Evolutionary conservation across 116 monocot species (phyloP).

Genomic region (Thalassia testudinum): DNA sequence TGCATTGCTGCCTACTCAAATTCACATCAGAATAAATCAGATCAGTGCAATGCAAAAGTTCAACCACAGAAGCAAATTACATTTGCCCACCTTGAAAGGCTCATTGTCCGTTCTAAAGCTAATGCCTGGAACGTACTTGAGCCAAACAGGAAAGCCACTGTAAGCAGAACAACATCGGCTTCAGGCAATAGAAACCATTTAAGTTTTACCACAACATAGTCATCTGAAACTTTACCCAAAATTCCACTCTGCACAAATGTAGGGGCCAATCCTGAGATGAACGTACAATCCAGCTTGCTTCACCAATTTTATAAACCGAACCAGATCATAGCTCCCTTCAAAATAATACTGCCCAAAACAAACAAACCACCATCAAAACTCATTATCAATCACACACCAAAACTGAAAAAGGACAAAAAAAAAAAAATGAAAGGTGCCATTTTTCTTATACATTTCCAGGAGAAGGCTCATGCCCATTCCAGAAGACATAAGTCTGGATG

Average conservation of each 20-base stretch:
- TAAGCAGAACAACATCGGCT: neutral
- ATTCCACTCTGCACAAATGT: conserved; percentile 95
- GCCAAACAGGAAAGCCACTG: conserved; percentile 28
- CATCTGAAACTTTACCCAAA: conserved; percentile 47
- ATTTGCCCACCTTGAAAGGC: conserved; percentile 18
- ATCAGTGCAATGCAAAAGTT: neutral
- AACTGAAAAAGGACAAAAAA: neutral
- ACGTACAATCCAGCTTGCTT: conserved; percentile 70
- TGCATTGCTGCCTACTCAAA: conserved; percentile 42
- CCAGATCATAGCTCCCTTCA: conserved; percentile 57
- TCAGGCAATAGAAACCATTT: too few species aligned
- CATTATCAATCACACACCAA: too few species aligned
- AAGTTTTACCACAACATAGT: neutral
- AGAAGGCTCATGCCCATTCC: conserved; percentile 79
- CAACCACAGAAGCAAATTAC: too few species aligned
- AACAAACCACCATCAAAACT: neutral
- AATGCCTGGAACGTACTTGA: conserved; percentile 21
- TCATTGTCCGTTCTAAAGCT: conserved; percentile 24
- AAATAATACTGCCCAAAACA: conserved; percentile 50
- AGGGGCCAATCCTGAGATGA: conserved; percentile 77
- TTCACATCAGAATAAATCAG: neutral
- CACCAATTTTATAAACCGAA: conserved; percentile 65
- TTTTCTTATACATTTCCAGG: conserved; percentile 42
- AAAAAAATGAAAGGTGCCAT: neutral
- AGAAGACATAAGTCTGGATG: conserved; percentile 86